Percentiles rank a stretch among this genome's conserved stretches.
These are phyloP conservation scores for Kwoniella sp. DNA, from an alignment of 768 basidiomycete species.

Conservation along the genomic window DNA sequence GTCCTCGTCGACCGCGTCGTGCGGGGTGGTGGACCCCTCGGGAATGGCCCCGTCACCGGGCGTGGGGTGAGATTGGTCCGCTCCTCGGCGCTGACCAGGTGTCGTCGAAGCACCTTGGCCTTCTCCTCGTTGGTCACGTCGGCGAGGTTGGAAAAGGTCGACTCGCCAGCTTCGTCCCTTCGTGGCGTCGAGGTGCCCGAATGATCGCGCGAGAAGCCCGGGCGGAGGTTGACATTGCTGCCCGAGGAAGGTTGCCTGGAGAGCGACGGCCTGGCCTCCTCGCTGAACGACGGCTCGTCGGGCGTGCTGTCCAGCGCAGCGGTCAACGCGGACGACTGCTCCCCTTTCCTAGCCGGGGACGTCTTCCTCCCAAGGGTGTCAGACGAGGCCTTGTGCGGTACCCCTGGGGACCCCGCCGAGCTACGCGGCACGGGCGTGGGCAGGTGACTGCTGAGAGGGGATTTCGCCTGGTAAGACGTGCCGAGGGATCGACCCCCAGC, in stretches of 20 bases:
- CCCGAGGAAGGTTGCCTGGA: neutral
- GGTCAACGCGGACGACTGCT: slow-evolving; percentile 11
- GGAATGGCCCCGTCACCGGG: slow-evolving; percentile 13
- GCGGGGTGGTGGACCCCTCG: too few species aligned
- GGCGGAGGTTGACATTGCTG: neutral
- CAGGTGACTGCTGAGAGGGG: neutral
- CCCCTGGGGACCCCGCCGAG: neutral
- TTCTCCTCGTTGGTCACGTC: slow-evolving; percentile 73
- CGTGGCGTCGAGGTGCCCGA: slow-evolving; percentile 18
- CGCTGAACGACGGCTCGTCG: neutral
- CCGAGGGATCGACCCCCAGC: neutral
- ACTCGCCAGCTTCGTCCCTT: slow-evolving; percentile 16
- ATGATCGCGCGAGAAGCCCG: neutral
- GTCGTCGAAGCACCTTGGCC: slow-evolving; percentile 69
- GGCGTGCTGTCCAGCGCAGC: slow-evolving; percentile 13
- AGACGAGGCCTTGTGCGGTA: slow-evolving; percentile 4
- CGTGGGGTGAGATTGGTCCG: slow-evolving; percentile 50
- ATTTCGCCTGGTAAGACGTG: slow-evolving; percentile 14
- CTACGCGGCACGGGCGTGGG: neutral
- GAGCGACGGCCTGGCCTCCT: neutral
- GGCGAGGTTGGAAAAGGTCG: slow-evolving; percentile 32
- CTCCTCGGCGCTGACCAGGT: slow-evolving; percentile 73
- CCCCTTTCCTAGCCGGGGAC: neutral
- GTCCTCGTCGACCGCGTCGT: slow-evolving; percentile 15
- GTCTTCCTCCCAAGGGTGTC: slow-evolving; percentile 14